These are phyloP conservation scores for Hericium alpestre DNA, from an alignment of 768 basidiomycete species.

Conservation along the genomic window DNA sequence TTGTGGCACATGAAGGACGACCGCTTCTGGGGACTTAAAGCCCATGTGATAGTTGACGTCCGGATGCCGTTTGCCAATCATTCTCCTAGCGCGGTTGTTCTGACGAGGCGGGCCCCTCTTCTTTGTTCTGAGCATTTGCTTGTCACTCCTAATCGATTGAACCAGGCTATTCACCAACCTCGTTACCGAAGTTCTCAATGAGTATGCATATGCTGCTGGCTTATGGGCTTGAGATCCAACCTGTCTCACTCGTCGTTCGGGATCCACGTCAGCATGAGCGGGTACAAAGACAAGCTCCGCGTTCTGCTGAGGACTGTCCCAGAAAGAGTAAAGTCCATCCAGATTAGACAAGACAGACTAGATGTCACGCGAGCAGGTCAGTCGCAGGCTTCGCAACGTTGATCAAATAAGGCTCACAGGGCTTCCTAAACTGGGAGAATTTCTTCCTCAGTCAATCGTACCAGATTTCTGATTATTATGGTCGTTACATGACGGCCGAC, in stretches of 20 bases:
- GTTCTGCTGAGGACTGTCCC: constrained; percentile 66
- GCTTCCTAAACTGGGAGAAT: constrained; percentile 73
- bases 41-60: constrained; percentile 63
- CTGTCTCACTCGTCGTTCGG: constrained; percentile 55
- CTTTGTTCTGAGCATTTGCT: neutral
- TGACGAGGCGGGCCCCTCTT: constrained; percentile 43
- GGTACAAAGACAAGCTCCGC: constrained; percentile 87
- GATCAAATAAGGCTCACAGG: constrained; percentile 27
- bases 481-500: constrained; percentile 59
- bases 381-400: constrained; percentile 4
- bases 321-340: constrained; percentile 52
- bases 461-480: constrained; percentile 66
- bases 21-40: constrained; percentile 90
- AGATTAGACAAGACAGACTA: no score
- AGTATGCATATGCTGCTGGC: constrained; percentile 89
- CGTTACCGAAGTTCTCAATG: constrained; percentile 79
- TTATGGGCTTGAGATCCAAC: constrained; percentile 77
- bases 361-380: constrained; percentile 80
- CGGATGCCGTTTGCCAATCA: constrained; percentile 52
- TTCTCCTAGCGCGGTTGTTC: constrained; percentile 59
- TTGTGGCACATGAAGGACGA: constrained; percentile 99
- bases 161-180: constrained; percentile 70
- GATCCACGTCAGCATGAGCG: constrained; percentile 55
- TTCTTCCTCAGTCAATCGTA: constrained; percentile 81
- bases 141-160: neutral